Evolutionary conservation across 2,329 filamentous ascomycete genomes (phyloP), one percentile per base, ranked within the genome.

Genomic region (Beauveria rudraprayagi): DNA sequence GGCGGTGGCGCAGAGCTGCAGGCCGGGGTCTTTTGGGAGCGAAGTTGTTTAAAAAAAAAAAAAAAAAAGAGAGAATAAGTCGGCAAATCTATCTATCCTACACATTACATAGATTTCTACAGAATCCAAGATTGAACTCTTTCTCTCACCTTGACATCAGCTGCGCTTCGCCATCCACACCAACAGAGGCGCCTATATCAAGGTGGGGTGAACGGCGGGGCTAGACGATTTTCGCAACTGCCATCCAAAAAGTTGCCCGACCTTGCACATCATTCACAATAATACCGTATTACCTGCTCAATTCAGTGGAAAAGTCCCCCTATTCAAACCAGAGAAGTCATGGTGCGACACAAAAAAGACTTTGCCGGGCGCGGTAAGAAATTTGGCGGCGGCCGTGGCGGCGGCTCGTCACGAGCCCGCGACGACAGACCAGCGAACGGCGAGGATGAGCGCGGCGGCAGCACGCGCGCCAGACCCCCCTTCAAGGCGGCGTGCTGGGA

Each of bases 401-500:
- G 80, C 16, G 81, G 85, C 63, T 80, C 84, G 65, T 77, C 80
- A 65, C 79, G 80, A 64, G 77, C 80, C 63, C 81, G 80, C 66
- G 78, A 72, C 66, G 67, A 75, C 64, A 72, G 73, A 65, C 68
- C 75, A 63, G 73, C 17, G 26, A 19, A 78, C 59, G 67, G 67
- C 67, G 66, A 73, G 65, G 68, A 75, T 59, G 70, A 19, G 26
- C 16, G 17, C 28, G 19, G 8, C 47, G 22, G 57, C 50, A 54
- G 55, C 60, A 63, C 69, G 53, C 56, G 55, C 60, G 63, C 69
- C 54, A 83, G 68, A 65, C 86, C 76, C 44, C 70, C 77, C 24
- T 97, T 92, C 83, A 96, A 95, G 76, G 93, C 94, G 54, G 94
- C 93, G 62, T 97, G 93, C 74, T 99, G 94, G 94, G 94, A 99